A percentile compares a stretch with the other conserved stretches of the same genome.
Conservation (phyloP, 192 early-diverging fungal species). For the Coemansia sp. region DNA sequence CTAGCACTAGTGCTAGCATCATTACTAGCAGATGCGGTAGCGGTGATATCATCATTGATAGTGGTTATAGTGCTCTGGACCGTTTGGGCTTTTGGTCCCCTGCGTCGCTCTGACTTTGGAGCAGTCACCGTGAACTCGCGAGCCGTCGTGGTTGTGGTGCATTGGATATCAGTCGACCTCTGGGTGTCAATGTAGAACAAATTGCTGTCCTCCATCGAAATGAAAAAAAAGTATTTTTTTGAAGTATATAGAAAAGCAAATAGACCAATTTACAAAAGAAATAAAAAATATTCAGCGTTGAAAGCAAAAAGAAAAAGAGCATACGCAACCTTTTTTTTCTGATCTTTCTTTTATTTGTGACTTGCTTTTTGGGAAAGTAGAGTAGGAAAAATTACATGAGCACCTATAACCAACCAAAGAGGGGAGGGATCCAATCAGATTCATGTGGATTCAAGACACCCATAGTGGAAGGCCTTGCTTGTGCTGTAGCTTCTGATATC, state of each 20-base stretch:
- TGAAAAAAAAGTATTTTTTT: not conserved
- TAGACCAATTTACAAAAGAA: conserved; percentile 3
- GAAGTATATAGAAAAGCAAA: not conserved
- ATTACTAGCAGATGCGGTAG: not conserved
- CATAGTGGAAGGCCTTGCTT: conserved; percentile 47
- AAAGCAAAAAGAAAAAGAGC: not conserved
- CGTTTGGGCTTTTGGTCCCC: not conserved
- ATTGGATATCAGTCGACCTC: conserved; percentile 8
- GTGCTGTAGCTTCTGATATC: conserved; percentile 26
- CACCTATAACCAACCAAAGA: not conserved
- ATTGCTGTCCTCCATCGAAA: conserved; percentile 32
- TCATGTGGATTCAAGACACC: conserved; percentile 30
- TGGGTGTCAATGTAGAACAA: conserved; percentile 49
- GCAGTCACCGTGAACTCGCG: conserved; percentile 21
- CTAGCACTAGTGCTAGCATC: not conserved
- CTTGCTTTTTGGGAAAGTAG: not conserved
- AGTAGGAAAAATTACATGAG: not conserved
- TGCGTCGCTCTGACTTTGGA: not conserved
- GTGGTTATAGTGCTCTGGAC: not conserved
- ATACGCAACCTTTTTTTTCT: not conserved
- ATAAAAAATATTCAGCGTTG: not conserved
- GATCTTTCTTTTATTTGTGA: not conserved
- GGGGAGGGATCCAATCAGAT: too few relatives aligned
- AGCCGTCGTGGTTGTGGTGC: conserved; percentile 2
- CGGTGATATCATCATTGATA: conserved; percentile 27